Evolutionary conservation across 495 filamentous ascomycete genomes (phyloP), one percentile per base, ranked within the genome.

Genomic region (Tuber umbilicatum): DNA sequence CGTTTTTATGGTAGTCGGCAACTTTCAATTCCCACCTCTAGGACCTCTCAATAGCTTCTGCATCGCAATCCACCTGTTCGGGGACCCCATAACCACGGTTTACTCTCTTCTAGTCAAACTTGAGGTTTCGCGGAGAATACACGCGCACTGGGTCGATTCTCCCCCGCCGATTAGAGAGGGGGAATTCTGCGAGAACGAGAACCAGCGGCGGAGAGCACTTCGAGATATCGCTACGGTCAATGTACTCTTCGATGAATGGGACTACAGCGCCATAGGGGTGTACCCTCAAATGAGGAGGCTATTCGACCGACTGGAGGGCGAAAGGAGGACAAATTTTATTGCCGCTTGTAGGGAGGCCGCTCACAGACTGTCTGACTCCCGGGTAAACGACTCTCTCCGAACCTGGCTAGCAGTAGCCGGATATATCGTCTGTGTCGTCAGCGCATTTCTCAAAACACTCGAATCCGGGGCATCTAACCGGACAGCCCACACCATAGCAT

Each of bases 191-290:
- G 23, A 16, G 41, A 35, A 14, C 3, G 27, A 37, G 21, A 42
- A 14, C 19, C 27, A 40, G 42, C 39, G 35, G n/a, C 68, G n/a
- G 42, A 64, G 55, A 35, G 12, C 27, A 35, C 27, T 50, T 41
- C 41, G 37, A 60, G 70, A 72, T 50, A 42, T 72, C 5, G 70
- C 42, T 10, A 50, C 70, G 9, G 42, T 72, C 42, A 72, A 72
- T 37, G 70, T 40, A 1, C 37, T 72, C 27, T 72, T 72, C 42
- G 70, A 72, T 50, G 70, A 72, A 42, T 72, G 70, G 70, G 6
- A 16, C 35, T 50, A 43, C 17, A n/a, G 21, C 2, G 35, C 70
- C 16, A 3, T 35, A 5, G 17, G 2, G 0, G n/a, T 72, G 7
- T 64, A 64, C 27, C 27, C 27, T 35, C 55, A 64, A 7, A 64